Percentiles rank a stretch among this genome's conserved stretches.
These are phyloP conservation scores for Mortierella sp. DNA, from an alignment of 371 early-diverging fungal species.

Conservation along the genomic window DNA sequence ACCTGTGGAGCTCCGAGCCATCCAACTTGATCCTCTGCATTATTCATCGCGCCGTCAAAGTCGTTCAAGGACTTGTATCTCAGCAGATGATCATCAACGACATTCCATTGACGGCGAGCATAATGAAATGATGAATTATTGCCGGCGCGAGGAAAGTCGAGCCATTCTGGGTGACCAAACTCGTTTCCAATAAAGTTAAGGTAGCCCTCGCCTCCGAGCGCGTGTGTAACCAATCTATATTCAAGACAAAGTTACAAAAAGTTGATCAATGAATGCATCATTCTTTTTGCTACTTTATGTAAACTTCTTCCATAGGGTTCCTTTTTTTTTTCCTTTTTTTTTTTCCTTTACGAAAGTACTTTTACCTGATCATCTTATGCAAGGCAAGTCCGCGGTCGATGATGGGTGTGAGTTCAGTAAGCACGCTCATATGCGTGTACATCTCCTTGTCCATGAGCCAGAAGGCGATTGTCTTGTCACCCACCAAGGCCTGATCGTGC, in stretches of 20 bases:
- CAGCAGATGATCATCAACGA: constrained; percentile 85
- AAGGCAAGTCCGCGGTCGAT: constrained; percentile 95
- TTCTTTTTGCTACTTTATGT: too few species aligned
- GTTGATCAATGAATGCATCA: too few species aligned
- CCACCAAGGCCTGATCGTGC: constrained; percentile 98
- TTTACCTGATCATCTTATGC: constrained; percentile 93
- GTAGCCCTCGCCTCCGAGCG: constrained; percentile 95
- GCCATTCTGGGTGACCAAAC: constrained; percentile 99
- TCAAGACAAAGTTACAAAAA: too few species aligned
- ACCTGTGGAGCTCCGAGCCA: constrained; percentile 78
- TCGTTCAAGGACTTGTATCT: constrained; percentile 93
- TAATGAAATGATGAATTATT: constrained; percentile 93
- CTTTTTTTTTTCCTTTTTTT: too few species aligned
- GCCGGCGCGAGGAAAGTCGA: constrained; percentile 96
- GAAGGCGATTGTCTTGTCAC: constrained; percentile 98
- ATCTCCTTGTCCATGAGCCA: constrained; percentile 99
- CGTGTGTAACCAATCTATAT: constrained; percentile 80
- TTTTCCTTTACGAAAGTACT: too few species aligned
- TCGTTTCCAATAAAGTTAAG: constrained; percentile 97
- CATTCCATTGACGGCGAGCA: constrained; percentile 95
- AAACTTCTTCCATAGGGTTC: too few species aligned
- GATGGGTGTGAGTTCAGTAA: constrained; percentile 83
- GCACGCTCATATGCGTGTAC: constrained; percentile 93
- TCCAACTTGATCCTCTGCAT: constrained; percentile 72
- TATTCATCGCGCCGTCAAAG: constrained; percentile 90